Evolutionary conservation across 2,329 filamentous ascomycete species (phyloP), one percentile per base, ranked within the genome.

Genomic region (Rhexocercosporidium sp.): DNA sequence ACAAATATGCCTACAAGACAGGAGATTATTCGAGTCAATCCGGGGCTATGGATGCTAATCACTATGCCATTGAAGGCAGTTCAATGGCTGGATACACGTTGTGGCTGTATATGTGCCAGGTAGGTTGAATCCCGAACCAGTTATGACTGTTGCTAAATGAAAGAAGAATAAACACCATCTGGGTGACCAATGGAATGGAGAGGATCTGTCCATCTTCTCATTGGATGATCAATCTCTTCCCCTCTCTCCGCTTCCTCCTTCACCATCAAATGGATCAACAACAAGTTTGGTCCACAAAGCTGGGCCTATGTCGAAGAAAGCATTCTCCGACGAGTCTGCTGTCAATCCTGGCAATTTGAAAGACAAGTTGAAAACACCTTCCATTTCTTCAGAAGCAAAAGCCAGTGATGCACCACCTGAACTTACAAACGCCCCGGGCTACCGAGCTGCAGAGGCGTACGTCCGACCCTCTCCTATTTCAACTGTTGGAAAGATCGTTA

Each of bases 141-240:
- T 11, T 12, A 47, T 9, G 9, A 47, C 6, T n/a, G n/a, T 20
- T 47, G n/a, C 44, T 47, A 22, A 47, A n/a, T 12, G 14, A 20
- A 11, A 8, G n/a, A 20, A 92, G 85, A 99, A 98, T 77, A 90
- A 91, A 69, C 96, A 99, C 77, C 84, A 90, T 75, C 90, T 92
- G 81, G 96, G 96, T 64, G 96, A 99, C 75, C 89, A 93, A 71
- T 99, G 96, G 96, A 99, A 99, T 73, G 96, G 96, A 56, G 96
- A 99, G 79, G 96, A 99, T 77, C 81, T 99, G 39, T 97, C 94
- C 5, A 96, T 99, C 64, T 91, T 89, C 77, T 97, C 93, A 0
- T 74, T 88, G 5, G 94, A 99, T 76, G 96, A 99, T 78, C 90
- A 88, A 64, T 80, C 83, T 18, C 77, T 90, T 46, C 84, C 86